These are phyloP conservation scores for Thelonectria discophora DNA, from an alignment of 2,329 filamentous ascomycete species.

Conservation along the genomic window DNA sequence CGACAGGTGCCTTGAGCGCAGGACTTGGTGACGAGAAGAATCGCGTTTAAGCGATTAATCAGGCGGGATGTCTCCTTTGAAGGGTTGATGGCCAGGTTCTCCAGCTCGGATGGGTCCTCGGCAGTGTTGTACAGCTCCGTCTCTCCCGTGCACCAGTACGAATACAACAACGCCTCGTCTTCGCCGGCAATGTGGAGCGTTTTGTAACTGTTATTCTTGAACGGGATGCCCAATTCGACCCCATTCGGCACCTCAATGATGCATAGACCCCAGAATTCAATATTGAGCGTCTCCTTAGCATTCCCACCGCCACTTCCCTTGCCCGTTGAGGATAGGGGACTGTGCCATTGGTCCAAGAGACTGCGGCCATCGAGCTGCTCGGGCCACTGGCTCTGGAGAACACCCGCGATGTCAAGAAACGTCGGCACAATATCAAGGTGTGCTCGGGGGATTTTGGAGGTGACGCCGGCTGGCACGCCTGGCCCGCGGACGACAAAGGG, in stretches of 20 bases:
- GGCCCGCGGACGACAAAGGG: conserved; percentile 45
- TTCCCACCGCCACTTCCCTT: conserved; percentile 10
- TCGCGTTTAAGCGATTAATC: not conserved
- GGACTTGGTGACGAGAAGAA: conserved; percentile 11
- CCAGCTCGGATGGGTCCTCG: conserved; percentile 10
- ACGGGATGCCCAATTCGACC: not conserved
- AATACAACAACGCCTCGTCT: conserved; percentile 37
- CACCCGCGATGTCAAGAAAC: conserved; percentile 40
- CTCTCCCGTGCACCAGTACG: conserved; percentile 44
- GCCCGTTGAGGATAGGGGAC: conserved; percentile 24
- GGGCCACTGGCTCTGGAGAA: conserved; percentile 32
- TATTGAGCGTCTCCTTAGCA: conserved; percentile 10
- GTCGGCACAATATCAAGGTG: conserved; percentile 45
- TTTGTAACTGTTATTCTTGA: conserved; percentile 41
- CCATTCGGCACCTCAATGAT: conserved; percentile 33
- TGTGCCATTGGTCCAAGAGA: conserved; percentile 42
- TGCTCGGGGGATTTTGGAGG: conserved; percentile 34
- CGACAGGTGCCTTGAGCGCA: conserved; percentile 1
- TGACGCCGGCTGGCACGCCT: conserved; percentile 31
- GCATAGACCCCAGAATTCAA: conserved; percentile 30
- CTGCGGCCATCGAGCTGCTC: conserved; percentile 44
- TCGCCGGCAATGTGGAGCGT: conserved; percentile 40
- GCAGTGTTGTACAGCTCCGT: conserved; percentile 46
- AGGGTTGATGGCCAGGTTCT: not conserved
- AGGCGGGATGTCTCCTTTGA: not conserved